Evolutionary conservation across 129 eudicot genomes (phyloP).

Genomic region (Smallanthus sonchifolius): DNA sequence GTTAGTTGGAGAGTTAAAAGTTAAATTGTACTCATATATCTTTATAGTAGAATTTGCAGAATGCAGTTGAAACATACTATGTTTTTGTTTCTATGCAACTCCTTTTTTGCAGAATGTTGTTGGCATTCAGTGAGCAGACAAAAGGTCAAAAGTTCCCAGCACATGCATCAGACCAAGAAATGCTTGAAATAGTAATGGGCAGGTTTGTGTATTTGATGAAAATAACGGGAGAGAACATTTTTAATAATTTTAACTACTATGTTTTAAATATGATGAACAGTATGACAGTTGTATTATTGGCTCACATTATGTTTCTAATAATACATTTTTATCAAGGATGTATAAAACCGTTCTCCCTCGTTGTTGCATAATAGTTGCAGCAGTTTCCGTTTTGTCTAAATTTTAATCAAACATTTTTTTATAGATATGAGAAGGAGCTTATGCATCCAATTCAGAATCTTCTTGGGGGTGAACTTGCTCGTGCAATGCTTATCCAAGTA

Average conservation of each 20-base stretch:
- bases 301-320: neutral
- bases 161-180: conserved; percentile 81
- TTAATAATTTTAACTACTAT: neutral
- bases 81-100: neutral
- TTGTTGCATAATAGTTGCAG: neutral
- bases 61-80: neutral
- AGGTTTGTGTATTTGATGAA: conserved; percentile 40
- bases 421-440: conserved; percentile 93
- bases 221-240: neutral
- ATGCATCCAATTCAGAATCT: conserved; percentile 93
- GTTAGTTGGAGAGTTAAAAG: conserved; percentile 34
- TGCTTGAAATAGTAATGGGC: conserved; percentile 93
- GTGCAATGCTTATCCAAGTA: conserved; percentile 94
- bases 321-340: neutral
- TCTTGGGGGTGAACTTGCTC: conserved; percentile 91
- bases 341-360: neutral
- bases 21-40: neutral
- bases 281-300: neutral
- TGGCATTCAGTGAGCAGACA: conserved; percentile 89
- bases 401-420: conserved; percentile 2
- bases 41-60: conserved; percentile 8
- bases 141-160: conserved; percentile 75
- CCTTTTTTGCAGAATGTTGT: conserved; percentile 68
- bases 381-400: neutral
- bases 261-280: neutral